A percentile compares a stretch with the other conserved stretches of the same genome.
These are phyloP conservation scores for Neoascochyta sp. DNA, from an alignment of 2,329 filamentous ascomycete genomes.

Conservation along the genomic window DNA sequence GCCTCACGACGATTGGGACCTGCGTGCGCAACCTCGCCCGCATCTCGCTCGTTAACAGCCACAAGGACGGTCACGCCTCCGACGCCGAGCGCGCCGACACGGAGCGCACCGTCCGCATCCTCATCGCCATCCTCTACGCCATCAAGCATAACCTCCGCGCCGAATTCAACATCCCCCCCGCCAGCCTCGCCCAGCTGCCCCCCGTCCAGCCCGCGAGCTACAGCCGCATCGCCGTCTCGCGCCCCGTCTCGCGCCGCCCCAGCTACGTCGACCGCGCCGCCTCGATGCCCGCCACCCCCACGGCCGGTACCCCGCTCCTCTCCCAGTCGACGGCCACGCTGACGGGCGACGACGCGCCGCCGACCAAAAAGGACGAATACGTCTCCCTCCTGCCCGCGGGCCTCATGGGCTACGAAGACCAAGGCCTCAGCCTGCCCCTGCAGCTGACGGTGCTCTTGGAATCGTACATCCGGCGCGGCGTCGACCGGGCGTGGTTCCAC, in stretches of 20 bases:
- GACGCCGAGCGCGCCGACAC: conserved; percentile 52
- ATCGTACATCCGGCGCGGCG: conserved; percentile 55
- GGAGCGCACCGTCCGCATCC: conserved; percentile 56
- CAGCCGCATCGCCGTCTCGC: conserved; percentile 9
- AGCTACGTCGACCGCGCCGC: conserved; percentile 24
- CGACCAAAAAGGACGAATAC: conserved; percentile 47
- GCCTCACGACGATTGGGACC: conserved; percentile 56
- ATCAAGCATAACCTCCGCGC: conserved; percentile 62
- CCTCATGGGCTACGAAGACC: conserved; percentile 52
- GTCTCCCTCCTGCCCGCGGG: conserved; percentile 49
- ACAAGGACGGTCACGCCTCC: conserved; percentile 16
- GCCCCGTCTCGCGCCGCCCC: conserved; percentile 19
- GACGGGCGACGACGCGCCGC: conserved; percentile 27
- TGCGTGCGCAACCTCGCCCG: conserved; percentile 58
- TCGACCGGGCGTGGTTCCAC: conserved; percentile 57
- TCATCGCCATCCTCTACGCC: conserved; percentile 60
- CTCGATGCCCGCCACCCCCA: conserved; percentile 6
- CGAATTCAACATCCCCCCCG: conserved; percentile 52
- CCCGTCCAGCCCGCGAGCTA: conserved; percentile 11
- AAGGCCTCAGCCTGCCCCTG: conserved; percentile 58
- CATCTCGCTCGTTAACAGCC: conserved; percentile 51
- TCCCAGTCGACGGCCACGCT: conserved; percentile 15
- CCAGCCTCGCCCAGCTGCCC: conserved; percentile 19
- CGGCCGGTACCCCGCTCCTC: conserved; percentile 19
- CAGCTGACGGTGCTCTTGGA: conserved; percentile 60